Evolutionary conservation across 345 rosid genomes (phyloP).

Genomic region (Hibiscus tridactylites): DNA sequence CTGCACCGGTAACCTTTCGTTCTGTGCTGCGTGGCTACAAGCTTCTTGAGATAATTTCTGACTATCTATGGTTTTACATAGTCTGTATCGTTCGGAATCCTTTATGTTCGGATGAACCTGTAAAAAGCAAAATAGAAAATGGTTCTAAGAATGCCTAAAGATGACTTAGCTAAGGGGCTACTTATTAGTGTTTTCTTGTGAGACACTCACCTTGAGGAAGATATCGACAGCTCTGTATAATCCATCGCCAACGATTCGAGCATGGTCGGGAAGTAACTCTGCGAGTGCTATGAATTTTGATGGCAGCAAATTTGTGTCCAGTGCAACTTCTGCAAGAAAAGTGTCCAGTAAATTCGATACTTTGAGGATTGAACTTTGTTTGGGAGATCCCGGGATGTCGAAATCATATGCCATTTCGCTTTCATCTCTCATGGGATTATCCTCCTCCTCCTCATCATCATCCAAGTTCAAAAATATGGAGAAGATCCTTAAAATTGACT

Average conservation of each 20-base stretch:
- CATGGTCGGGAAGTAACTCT: slow-evolving; percentile 91
- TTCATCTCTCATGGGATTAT: slow-evolving; percentile 55
- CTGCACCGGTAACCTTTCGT: slow-evolving; percentile 88
- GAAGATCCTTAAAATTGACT: slow-evolving; percentile 76
- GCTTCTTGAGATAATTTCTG: slow-evolving; percentile 97
- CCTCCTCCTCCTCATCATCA: slow-evolving; percentile 75
- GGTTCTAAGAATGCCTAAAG: not conserved
- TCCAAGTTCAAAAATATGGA: slow-evolving; percentile 82
- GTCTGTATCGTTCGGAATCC: slow-evolving; percentile 83
- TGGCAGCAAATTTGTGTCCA: slow-evolving; percentile 64
- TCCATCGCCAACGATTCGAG: slow-evolving; percentile 84
- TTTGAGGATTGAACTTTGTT: slow-evolving; percentile 85
- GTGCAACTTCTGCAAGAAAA: slow-evolving; percentile 80
- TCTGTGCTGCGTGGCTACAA: slow-evolving; percentile 95
- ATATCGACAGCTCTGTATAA: slow-evolving; percentile 87
- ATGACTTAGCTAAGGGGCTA: not conserved
- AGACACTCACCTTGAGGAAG: slow-evolving; percentile 62
- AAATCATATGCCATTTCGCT: slow-evolving; percentile 84
- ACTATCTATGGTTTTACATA: slow-evolving; percentile 87
- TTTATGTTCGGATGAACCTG: slow-evolving; percentile 92
- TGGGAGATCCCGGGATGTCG: slow-evolving; percentile 88
- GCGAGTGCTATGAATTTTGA: slow-evolving; percentile 79
- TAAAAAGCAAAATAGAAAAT: not conserved
- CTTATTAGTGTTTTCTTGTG: not conserved
- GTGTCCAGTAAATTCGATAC: slow-evolving; percentile 82